phyloP scores from a whole-genome alignment of 768 basidiomycete genomes.

The Boletellus ananiceps region DNA sequence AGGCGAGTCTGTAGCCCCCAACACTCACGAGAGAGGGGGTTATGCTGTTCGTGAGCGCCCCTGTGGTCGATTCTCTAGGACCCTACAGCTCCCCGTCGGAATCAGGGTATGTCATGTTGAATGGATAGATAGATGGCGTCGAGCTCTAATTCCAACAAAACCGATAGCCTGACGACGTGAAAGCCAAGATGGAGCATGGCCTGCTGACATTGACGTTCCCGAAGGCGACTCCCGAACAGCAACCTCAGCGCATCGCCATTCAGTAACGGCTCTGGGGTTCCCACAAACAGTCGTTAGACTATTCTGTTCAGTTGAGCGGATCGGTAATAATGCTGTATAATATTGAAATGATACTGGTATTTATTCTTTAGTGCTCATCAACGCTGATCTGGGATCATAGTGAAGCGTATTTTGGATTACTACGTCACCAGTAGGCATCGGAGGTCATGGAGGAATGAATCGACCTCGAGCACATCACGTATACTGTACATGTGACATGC shows the following conservation, averaged over 20 bases:
- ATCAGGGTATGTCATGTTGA: constrained; percentile 32
- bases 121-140: too few relatives aligned
- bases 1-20: constrained; percentile 37
- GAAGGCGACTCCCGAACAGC: constrained; percentile 34
- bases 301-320: too few relatives aligned
- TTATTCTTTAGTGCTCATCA: too few relatives aligned
- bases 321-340: too few relatives aligned
- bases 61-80: constrained; percentile 41
- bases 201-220: constrained; percentile 45
- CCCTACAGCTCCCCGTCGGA: constrained; percentile 41
- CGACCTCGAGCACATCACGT: too few relatives aligned
- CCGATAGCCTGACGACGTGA: constrained; percentile 38
- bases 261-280: background rate
- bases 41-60: constrained; percentile 43
- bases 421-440: too few relatives aligned
- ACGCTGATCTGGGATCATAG: too few relatives aligned
- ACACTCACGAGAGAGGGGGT: constrained; percentile 35
- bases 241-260: constrained; percentile 37
- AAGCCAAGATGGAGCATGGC: constrained; percentile 43
- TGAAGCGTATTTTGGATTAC: too few relatives aligned
- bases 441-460: too few relatives aligned
- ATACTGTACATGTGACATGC: too few relatives aligned
- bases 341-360: too few relatives aligned
- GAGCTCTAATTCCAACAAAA: background rate
- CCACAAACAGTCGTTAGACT: too few relatives aligned